Base-by-base conservation (phyloP, 768 basidiomycete species). In the Fistulinella prunicolor region DNA sequence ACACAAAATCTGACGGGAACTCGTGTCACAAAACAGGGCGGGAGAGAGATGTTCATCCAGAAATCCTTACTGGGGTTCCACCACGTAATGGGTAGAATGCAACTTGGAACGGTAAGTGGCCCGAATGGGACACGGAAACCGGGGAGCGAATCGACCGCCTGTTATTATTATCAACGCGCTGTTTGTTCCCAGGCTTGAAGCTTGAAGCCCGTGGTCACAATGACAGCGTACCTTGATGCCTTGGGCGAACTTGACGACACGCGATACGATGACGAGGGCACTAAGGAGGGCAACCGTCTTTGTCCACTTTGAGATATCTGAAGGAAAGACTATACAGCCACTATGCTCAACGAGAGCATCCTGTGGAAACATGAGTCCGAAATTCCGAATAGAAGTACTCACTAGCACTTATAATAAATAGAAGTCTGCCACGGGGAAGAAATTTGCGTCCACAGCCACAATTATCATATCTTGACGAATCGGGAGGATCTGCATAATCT, bases 11-110 rank as follows among this genome's bases (percentile, higher is more conserved):
- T 59, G 12, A 26, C 2, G 1, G 13, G 4, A 28, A 4, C 2
- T 13, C 29, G 4, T 10, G 29, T 43, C 9, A 39, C 19, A 35
- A 17, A 19, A 6, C 21, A 13, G n/a, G 17, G 9, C 1, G 23
- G 9, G 9, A 38, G 29, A 42, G 9, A 42, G 13, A 29, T 39
- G 20, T 23, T 35, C 17, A 9, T 13, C 8, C 5, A n/a, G 6
- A 30, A 16, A 6, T 5, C 9, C 53, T 45, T 29, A 59, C 57
- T 43, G 8, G 58, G 58, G 9, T 60, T 60, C 58, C 59, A 60
- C 53, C 43, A 49, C 5, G 32, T 13, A 29, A 38, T 48, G 35
- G 59, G 55, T 14, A 51, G 16, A 35, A 38, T 5, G 13, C 26
- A 20, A 21, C 51, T 28, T 4, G 24, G n/a, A 21, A 49, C 2